Base-by-base conservation (phyloP, 1,284 basidiomycete species). In the Schizophyllum commune region DNA sequence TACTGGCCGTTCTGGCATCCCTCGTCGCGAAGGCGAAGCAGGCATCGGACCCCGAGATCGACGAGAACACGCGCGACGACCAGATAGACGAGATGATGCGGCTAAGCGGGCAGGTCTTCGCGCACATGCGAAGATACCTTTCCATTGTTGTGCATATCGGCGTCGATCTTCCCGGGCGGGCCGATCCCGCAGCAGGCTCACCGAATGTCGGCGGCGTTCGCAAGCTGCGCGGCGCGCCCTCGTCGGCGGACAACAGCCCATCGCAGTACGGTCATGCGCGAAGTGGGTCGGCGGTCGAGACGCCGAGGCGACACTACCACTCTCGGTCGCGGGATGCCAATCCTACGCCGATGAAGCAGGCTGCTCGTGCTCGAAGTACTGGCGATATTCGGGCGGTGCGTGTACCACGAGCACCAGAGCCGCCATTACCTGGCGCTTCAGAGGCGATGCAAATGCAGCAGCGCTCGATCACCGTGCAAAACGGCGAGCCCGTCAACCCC, bases 1-100 rank as follows among this genome's bases (percentile, higher is more conserved):
- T 99, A 59, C 77, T 98, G 32, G 85, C 89, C 0, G 86, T 91
- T 62, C 81, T 99, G 33, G 92, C 92, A 5, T 82, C 85, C 17
- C 82, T 99, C 52, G 96, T 98, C 6, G 83, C 88, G 0, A 89
- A 95, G 69, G 88, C 95, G 7, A 88, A 91, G 68, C 84, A 82
- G 64, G 89, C 91, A 0, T 91, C 91, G 1, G 81, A 83, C 58
- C 84, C 79, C 6, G 72, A 67, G 9, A 68, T 77, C 5, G 77
- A 82, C 56, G 82, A 82, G 27, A 77, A 79, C 20, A 72, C 74
- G 56, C 79, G 80, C 53, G 83, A 83, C 32, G 65, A 76, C 52
- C 88, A 91, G 68, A 80, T 88, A 5, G 85, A 88, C 63, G 77
- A 77, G 19, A 91, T 92, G 89, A 77, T 92, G 60, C 82, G 85